A percentile compares a stretch with the other conserved stretches of the same genome.
phyloP scores from a whole-genome alignment of 1,139 yeast species.

The Kazachstania sp. region DNA sequence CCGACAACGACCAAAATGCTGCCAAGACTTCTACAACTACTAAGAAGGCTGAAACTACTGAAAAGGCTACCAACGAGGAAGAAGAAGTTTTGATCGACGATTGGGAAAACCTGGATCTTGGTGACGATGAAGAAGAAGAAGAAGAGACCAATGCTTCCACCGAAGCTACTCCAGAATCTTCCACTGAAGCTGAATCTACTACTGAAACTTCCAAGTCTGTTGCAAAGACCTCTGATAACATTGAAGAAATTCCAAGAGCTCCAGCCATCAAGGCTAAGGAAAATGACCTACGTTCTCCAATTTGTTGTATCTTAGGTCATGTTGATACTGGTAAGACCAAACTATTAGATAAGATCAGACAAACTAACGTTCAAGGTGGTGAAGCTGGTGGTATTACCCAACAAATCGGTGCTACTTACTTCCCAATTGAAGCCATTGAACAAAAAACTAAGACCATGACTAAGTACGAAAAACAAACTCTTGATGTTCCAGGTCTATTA shows the following conservation, averaged over 20 bases:
- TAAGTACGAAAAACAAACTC: constrained; percentile 70
- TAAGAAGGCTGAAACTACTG: constrained; percentile 26
- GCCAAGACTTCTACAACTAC: constrained; percentile 4
- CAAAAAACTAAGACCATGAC: constrained; percentile 90
- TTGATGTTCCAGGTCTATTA: constrained; percentile 93
- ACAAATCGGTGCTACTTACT: constrained; percentile 99
- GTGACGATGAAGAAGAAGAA: constrained; percentile 35
- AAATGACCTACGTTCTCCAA: constrained; percentile 84
- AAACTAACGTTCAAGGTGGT: constrained; percentile 98
- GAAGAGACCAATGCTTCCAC: constrained; percentile 11
- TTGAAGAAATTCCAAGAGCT: constrained; percentile 20
- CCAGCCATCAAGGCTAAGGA: constrained; percentile 19
- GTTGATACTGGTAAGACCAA: constrained; percentile 99
- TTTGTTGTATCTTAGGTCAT: constrained; percentile 97
- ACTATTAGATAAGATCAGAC: constrained; percentile 91
- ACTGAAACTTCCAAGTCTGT: constrained; percentile 9
- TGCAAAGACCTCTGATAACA: constrained; percentile 11
- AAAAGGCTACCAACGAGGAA: constrained; percentile 39
- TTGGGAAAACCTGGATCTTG: constrained; percentile 58
- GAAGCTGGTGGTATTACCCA: constrained; percentile 99
- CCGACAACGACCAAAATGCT: constrained; percentile 24
- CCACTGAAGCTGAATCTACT: constrained; percentile 15
- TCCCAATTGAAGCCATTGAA: constrained; percentile 91
- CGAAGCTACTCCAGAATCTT: constrained; percentile 6
- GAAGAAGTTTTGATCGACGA: constrained; percentile 53